These are phyloP conservation scores for Termitomyces sp. DNA, from an alignment of 768 basidiomycete species.

Conservation along the genomic window DNA sequence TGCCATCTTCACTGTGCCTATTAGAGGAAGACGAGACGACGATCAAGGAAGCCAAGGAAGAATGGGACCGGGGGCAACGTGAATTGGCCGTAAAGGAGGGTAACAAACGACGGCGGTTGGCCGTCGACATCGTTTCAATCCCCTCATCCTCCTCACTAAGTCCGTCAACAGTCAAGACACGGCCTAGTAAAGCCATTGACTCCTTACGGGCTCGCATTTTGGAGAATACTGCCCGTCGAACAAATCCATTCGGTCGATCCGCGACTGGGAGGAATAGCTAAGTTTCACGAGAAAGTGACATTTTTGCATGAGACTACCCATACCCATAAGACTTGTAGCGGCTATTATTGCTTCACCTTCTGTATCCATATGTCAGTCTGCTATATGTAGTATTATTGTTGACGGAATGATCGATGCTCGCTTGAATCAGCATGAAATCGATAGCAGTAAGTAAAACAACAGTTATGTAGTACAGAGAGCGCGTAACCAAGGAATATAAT, in stretches of 20 bases:
- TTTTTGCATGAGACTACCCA: neutral
- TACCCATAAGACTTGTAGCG: neutral
- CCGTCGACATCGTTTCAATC: conserved; percentile 21
- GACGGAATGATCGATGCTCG: neutral
- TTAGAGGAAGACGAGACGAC: conserved; percentile 59
- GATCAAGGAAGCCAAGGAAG: conserved; percentile 52
- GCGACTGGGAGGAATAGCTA: neutral
- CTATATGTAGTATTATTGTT: conserved; percentile 4
- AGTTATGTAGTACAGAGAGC: conserved; percentile 50
- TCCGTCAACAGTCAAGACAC: conserved; percentile 9
- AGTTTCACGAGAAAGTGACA: neutral
- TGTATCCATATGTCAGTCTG: neutral
- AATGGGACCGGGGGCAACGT: conserved; percentile 51
- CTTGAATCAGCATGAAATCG: conserved; percentile 34
- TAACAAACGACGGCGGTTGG: conserved; percentile 43
- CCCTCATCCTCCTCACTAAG: conserved; percentile 17
- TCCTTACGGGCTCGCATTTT: conserved; percentile 52
- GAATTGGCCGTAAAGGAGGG: conserved; percentile 37
- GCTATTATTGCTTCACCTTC: neutral
- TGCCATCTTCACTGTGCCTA: conserved; percentile 64
- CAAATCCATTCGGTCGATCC: conserved; percentile 17
- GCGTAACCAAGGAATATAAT: conserved; percentile 34
- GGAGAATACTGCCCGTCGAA: conserved; percentile 45
- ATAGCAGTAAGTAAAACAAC: conserved; percentile 60
- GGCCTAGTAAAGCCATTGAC: conserved; percentile 23